Percentiles rank a stretch among this genome's conserved stretches.
These are phyloP conservation scores for Catharanthus roseus DNA, from an alignment of 257 asterid species.

Conservation along the genomic window DNA sequence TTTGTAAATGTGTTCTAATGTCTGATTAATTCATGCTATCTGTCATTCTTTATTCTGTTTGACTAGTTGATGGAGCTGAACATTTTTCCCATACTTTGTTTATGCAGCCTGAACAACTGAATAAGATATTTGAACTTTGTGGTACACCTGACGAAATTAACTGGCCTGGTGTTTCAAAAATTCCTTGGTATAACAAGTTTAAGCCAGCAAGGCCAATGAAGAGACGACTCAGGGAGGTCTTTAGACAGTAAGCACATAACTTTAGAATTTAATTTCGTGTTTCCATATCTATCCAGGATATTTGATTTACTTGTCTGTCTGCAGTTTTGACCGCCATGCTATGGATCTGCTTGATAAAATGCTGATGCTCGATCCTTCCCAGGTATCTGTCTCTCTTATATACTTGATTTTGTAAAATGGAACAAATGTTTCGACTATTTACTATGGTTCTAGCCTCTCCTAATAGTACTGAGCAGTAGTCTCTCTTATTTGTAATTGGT, in stretches of 20 bases:
- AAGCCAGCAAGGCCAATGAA: conserved; percentile 82
- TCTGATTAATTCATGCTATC: background rate
- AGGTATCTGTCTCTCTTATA: conserved; percentile 39
- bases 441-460: background rate
- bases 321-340: conserved; percentile 89
- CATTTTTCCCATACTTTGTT: conserved; percentile 1
- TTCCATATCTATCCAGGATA: conserved; percentile 16
- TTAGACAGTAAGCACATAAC: conserved; percentile 62
- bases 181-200: conserved; percentile 91
- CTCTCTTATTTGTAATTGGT: background rate
- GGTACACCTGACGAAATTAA: conserved; percentile 91
- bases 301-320: conserved; percentile 15
- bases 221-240: conserved; percentile 79
- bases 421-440: background rate
- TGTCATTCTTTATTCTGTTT: background rate
- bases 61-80: background rate
- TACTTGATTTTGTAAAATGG: background rate
- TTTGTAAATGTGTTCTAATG: background rate
- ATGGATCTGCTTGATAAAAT: conserved; percentile 84
- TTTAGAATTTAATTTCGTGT: conserved; percentile 4
- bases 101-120: conserved; percentile 85
- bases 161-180: conserved; percentile 99
- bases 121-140: conserved; percentile 91
- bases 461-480: conserved; percentile 1
- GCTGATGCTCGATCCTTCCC: conserved; percentile 93